phyloP scores from a whole-genome alignment of 495 filamentous ascomycete genomes.

The Penicillium psychrofluorescens region DNA sequence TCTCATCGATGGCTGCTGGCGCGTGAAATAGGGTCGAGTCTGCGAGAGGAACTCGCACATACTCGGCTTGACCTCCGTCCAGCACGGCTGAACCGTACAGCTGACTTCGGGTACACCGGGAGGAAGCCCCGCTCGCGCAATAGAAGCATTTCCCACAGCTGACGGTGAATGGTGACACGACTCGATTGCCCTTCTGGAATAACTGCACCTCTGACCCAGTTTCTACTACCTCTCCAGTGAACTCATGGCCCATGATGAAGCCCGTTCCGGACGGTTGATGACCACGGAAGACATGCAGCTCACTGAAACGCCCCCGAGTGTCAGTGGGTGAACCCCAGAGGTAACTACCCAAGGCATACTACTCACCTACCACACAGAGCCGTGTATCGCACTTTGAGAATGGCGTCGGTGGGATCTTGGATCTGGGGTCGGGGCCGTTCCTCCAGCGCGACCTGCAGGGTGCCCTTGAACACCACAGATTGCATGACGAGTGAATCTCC shows the following conservation, averaged over 20 bases:
- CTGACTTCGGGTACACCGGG: slow-evolving; percentile 54
- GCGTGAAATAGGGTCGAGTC: slow-evolving; percentile 68
- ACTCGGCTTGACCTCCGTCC: slow-evolving; percentile 86
- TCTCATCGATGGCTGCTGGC: slow-evolving; percentile 62
- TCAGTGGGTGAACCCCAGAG: background rate
- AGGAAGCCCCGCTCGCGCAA: slow-evolving; percentile 43
- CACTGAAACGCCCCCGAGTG: slow-evolving; percentile 1
- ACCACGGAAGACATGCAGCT: slow-evolving; percentile 23
- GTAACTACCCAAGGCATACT: background rate
- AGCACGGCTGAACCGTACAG: slow-evolving; percentile 65
- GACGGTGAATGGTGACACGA: slow-evolving; percentile 57
- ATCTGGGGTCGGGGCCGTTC: slow-evolving; percentile 45
- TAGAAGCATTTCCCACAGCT: slow-evolving; percentile 74
- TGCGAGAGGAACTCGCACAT: slow-evolving; percentile 72
- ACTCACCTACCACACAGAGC: slow-evolving; percentile 82
- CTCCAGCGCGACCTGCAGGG: slow-evolving; percentile 30
- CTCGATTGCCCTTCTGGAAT: slow-evolving; percentile 52
- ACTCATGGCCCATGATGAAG: slow-evolving; percentile 50
- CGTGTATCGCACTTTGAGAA: slow-evolving; percentile 76
- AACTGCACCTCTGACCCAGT: slow-evolving; percentile 27
- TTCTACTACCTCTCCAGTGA: slow-evolving; percentile 17
- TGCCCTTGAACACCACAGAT: slow-evolving; percentile 30
- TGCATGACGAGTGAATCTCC: slow-evolving; percentile 13
- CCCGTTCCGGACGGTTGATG: slow-evolving; percentile 47
- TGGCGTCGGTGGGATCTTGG: slow-evolving; percentile 62